Evolutionary conservation across 2,329 filamentous ascomycete species (phyloP), one percentile per base, ranked within the genome.

Genomic region (Neofusicoccum parvum): DNA sequence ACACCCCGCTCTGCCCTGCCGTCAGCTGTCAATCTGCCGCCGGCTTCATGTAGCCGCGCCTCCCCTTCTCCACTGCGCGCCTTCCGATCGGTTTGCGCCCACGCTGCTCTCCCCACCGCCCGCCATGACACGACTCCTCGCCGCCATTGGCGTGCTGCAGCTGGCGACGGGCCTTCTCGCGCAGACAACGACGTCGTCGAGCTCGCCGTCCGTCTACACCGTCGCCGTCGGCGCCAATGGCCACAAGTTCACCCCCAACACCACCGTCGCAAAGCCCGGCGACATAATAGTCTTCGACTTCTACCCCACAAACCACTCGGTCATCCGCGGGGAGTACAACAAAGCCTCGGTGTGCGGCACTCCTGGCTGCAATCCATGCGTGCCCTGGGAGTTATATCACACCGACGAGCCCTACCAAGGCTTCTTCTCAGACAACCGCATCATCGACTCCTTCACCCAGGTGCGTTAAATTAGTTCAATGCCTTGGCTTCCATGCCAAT

Each of bases 301-400:
- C 70, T 80, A 73, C 48, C 75, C 79, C 3, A 72, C 73, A 14
- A 80, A 80, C 62, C 80, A 82, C 65, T 80, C 79, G 0, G 80
- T 82, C 3, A 76, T 79, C 32, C 71, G 77, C 39, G 76, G 79
- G 5, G 77, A 77, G 39, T 81, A 75, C 65, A 68, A 66, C 32
- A 71, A 68, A 27, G 36, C 23, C 17, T 15, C 37, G 5, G 37
- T 39, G 17, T 67, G 66, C 36, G 48, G 56, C 20, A 46, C 10
- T 15, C 37, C 37, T 6, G 65, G 56, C 20, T 71, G 72, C 37
- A 73, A 71, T 63, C 76, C 80, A 4, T 82, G 80, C 65, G 71
- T 80, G 20, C 79, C 80, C 4, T 78, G 77, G 37, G 75, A 76
- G 36, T 37, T 65, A 2, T 65, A 65, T 23, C 71, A 75, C 36